A percentile compares a stretch with the other conserved stretches of the same genome.
Conservation (phyloP, 441 rosid genomes). For the Adansonia madagascariensis region DNA sequence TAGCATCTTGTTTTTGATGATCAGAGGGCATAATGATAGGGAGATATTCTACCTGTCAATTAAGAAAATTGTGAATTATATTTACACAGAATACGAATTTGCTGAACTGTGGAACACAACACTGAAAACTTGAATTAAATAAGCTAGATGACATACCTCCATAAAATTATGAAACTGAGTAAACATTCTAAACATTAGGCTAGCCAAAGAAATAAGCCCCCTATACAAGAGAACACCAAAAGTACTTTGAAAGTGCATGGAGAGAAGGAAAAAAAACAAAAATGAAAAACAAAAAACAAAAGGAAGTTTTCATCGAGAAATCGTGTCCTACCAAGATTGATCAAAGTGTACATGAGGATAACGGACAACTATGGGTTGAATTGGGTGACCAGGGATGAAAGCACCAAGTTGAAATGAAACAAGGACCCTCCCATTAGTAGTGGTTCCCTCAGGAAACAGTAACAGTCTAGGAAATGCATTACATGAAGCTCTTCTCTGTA, state of each 20-base stretch:
- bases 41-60: constrained; percentile 83
- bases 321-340: constrained; percentile 80
- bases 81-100: background rate
- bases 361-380: constrained; percentile 88
- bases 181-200: constrained; percentile 96
- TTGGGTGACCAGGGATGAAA: constrained; percentile 78
- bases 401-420: constrained; percentile 97
- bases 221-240: constrained; percentile 41
- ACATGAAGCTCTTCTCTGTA: constrained; percentile 94
- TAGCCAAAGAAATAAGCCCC: constrained; percentile 81
- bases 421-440: constrained; percentile 81
- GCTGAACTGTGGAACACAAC: background rate
- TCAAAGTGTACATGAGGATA: constrained; percentile 98
- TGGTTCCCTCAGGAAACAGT: constrained; percentile 98
- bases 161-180: constrained; percentile 96
- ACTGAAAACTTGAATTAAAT: constrained; percentile 22
- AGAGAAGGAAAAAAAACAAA: background rate
- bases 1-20: constrained; percentile 65
- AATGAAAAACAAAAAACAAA: background rate
- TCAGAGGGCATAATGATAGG: constrained; percentile 72
- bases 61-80: background rate
- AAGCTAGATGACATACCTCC: constrained; percentile 62
- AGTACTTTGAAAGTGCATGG: constrained; percentile 8
- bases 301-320: background rate
- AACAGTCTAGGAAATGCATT: constrained; percentile 80